Conservation (phyloP, 805 yeast genomes). For the Cyberlindnera maclurae region DNA sequence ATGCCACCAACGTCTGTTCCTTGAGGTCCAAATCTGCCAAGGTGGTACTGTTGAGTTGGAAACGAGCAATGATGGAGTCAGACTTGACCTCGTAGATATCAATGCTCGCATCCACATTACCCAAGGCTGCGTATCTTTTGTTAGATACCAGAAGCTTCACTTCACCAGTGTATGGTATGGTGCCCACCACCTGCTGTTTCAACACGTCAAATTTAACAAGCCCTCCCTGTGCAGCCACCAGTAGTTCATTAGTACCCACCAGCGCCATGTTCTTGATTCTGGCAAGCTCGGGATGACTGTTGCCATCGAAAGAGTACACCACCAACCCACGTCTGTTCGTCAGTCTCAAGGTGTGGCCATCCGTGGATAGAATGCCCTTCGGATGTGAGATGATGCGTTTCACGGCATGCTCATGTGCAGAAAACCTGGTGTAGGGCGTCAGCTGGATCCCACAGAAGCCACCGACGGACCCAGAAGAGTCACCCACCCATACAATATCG, state of each 20-base stretch:
- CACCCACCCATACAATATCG: conserved; percentile 84
- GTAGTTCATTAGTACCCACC: conserved; percentile 34
- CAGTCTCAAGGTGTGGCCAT: conserved; percentile 43
- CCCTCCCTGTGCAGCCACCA: conserved; percentile 32
- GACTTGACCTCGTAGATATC: conserved; percentile 58
- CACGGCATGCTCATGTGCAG: conserved; percentile 44
- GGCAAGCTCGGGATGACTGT: conserved; percentile 24
- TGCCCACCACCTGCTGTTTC: conserved; percentile 29
- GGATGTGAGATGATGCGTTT: conserved; percentile 46
- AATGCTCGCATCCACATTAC: conserved; percentile 50
- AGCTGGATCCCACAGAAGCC: conserved; percentile 40
- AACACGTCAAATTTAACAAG: conserved; percentile 37
- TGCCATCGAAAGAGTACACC: conserved; percentile 25
- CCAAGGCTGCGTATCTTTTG: conserved; percentile 50
- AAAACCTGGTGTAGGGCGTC: conserved; percentile 50
- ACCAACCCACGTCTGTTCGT: conserved; percentile 52
- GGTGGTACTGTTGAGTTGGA: conserved; percentile 53
- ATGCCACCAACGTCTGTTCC: conserved; percentile 65
- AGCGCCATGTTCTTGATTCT: conserved; percentile 26
- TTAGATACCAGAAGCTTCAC: conserved; percentile 43
- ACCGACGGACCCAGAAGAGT: conserved; percentile 38
- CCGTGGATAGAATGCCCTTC: conserved; percentile 52
- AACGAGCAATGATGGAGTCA: conserved; percentile 40
- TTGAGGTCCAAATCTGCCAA: conserved; percentile 58
- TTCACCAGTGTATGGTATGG: conserved; percentile 36